Conservation (phyloP, 2,329 filamentous ascomycete genomes). For the Hypoxylon sp. region DNA sequence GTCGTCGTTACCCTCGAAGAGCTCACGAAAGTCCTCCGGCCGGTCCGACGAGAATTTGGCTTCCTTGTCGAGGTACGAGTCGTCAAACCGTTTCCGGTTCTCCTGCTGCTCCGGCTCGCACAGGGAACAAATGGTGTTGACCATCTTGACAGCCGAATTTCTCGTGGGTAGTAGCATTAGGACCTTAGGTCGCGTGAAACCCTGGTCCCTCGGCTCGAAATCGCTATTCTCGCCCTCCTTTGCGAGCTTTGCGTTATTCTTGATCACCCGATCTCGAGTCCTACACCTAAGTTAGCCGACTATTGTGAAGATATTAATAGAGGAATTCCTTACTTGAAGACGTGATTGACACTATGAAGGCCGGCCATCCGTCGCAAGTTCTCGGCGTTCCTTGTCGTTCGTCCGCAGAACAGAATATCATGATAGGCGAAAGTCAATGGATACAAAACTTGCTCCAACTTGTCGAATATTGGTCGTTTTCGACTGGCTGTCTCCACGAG, state of each 20-base stretch:
- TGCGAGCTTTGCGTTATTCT: constrained; percentile 86
- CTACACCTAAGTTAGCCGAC: constrained; percentile 53
- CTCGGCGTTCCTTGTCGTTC: constrained; percentile 76
- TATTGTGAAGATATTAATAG: not conserved
- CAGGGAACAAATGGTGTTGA: constrained; percentile 81
- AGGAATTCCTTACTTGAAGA: constrained; percentile 75
- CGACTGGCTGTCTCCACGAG: constrained; percentile 68
- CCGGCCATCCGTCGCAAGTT: constrained; percentile 78
- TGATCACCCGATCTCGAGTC: constrained; percentile 90
- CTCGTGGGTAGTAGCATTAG: constrained; percentile 91
- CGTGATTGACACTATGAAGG: constrained; percentile 89
- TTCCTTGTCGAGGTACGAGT: constrained; percentile 79
- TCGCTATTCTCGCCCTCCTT: constrained; percentile 73
- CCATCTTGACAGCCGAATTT: constrained; percentile 82
- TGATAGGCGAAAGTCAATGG: constrained; percentile 84
- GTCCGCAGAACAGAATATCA: constrained; percentile 81
- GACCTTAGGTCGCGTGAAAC: constrained; percentile 94
- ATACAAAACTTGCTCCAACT: constrained; percentile 73
- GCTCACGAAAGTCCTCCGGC: constrained; percentile 86
- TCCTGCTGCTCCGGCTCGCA: constrained; percentile 91
- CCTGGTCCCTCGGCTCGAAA: constrained; percentile 87
- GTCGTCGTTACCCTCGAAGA: constrained; percentile 95
- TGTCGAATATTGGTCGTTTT: constrained; percentile 68
- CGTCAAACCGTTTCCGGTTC: constrained; percentile 92
- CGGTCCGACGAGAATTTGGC: constrained; percentile 78